A percentile compares a stretch with the other conserved stretches of the same genome.
Evolutionary conservation across 2,329 filamentous ascomycete genomes (phyloP).

Genomic region (Taxawa tesnikishii): DNA sequence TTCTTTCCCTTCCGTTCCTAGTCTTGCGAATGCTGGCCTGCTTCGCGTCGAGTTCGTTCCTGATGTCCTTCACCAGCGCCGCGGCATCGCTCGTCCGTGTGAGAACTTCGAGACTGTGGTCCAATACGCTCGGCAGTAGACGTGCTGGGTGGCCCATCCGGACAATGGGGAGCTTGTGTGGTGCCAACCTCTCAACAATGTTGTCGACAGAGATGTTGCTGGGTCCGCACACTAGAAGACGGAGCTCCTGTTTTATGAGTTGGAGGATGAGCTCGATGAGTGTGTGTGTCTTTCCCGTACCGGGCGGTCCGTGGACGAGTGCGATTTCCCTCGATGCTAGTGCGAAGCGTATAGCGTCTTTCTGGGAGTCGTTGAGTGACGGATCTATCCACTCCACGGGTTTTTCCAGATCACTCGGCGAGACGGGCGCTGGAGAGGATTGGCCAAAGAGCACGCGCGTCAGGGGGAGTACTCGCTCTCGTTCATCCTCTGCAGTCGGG

Average conservation of each 20-base stretch:
- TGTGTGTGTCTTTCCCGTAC: conserved; percentile 94
- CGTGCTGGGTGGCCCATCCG: conserved; percentile 88
- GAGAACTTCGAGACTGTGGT: conserved; percentile 81
- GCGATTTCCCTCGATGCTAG: conserved; percentile 70
- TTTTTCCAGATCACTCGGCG: conserved; percentile 28
- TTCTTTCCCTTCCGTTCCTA: conserved; percentile 64
- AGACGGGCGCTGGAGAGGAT: conserved; percentile 37
- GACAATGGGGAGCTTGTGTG: conserved; percentile 75
- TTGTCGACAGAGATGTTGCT: conserved; percentile 98
- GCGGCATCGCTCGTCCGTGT: conserved; percentile 85
- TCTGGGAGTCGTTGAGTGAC: conserved; percentile 48
- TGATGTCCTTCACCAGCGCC: conserved; percentile 77
- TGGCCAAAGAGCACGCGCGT: conserved; percentile 51
- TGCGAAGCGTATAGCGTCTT: conserved; percentile 63
- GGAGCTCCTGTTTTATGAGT: conserved; percentile 57
- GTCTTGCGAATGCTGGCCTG: conserved; percentile 83
- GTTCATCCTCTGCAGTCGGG: conserved; percentile 41
- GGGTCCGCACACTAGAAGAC: conserved; percentile 86
- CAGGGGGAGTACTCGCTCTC: conserved; percentile 44
- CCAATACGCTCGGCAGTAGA: conserved; percentile 73
- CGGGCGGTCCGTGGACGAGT: conserved; percentile 87
- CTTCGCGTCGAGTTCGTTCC: conserved; percentile 85
- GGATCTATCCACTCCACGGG: conserved; percentile 43
- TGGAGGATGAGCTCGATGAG: conserved; percentile 94
- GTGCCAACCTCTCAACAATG: conserved; percentile 81